Evolutionary conservation across 768 basidiomycete genomes (phyloP).

Genomic region (Suillus fuscotomentosus): DNA sequence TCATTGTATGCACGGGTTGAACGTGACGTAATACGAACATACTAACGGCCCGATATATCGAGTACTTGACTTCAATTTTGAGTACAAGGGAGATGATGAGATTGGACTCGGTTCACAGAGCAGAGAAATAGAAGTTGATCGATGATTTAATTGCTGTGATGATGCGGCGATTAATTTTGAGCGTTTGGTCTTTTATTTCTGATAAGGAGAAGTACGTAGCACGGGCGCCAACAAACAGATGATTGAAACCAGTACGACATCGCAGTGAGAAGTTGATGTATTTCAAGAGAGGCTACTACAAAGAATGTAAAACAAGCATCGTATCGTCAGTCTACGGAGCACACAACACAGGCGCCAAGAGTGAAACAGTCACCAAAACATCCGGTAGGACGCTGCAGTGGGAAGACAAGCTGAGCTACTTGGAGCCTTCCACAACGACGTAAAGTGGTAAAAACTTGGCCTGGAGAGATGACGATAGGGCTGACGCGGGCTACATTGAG

Average conservation of each 20-base stretch:
- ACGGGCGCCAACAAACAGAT: background rate
- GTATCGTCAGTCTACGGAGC: background rate
- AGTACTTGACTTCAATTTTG: no score
- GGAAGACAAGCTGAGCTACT: background rate
- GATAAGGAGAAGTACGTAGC: background rate
- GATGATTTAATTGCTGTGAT: background rate
- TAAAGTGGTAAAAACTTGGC: background rate
- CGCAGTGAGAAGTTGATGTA: background rate
- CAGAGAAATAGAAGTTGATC: no score
- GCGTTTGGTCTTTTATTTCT: background rate
- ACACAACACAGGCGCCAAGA: background rate
- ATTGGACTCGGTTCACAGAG: no score
- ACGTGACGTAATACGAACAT: background rate
- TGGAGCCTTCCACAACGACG: background rate
- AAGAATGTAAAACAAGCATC: background rate
- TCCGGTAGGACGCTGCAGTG: background rate
- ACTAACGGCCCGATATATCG: background rate
- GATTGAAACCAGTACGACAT: background rate
- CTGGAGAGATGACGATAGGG: no score
- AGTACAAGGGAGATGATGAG: no score
- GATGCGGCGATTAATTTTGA: no score
- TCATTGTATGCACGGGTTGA: background rate
- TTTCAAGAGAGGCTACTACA: background rate
- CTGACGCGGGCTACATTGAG: no score
- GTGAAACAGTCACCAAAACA: background rate